Evolutionary conservation across 2,329 filamentous ascomycete species (phyloP).

Genomic region (Pseudocercospora macadamiae): DNA sequence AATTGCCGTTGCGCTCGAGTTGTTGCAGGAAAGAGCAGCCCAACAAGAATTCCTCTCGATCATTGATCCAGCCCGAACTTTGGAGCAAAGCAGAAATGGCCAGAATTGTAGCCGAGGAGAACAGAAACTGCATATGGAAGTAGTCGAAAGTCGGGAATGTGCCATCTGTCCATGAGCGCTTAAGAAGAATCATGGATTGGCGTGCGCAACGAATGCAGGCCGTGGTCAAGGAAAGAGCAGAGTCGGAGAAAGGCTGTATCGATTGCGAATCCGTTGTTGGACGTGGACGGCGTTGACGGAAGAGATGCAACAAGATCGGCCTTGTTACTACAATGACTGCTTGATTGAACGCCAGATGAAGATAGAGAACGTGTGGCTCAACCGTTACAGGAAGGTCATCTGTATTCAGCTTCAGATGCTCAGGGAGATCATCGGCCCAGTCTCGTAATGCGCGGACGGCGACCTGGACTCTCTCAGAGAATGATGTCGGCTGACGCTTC

Average conservation of each 20-base stretch:
- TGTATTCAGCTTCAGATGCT: constrained; percentile 39
- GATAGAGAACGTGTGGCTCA: constrained; percentile 34
- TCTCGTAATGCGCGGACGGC: constrained; percentile 41
- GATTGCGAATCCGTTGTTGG: constrained; percentile 1
- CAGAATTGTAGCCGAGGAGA: constrained; percentile 50
- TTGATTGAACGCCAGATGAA: constrained; percentile 43
- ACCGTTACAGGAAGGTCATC: constrained; percentile 24
- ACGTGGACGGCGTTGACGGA: constrained; percentile 23
- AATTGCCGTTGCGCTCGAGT: constrained; percentile 46
- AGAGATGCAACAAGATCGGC: constrained; percentile 39
- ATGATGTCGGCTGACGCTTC: constrained; percentile 34
- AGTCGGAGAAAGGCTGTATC: constrained; percentile 24
- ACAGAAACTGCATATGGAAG: constrained; percentile 52
- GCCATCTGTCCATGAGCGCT: constrained; percentile 52
- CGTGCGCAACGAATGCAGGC: constrained; percentile 52
- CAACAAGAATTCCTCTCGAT: constrained; percentile 46
- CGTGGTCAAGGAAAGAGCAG: constrained; percentile 46
- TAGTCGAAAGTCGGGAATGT: constrained; percentile 54
- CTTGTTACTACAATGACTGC: constrained; percentile 40
- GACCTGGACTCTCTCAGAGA: constrained; percentile 43
- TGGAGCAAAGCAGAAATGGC: constrained; percentile 47
- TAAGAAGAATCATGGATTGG: constrained; percentile 49
- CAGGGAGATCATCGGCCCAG: constrained; percentile 43
- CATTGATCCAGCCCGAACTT: constrained; percentile 37
- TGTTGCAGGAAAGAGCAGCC: constrained; percentile 45